These are phyloP conservation scores for Tolypocladium paradoxum DNA, from an alignment of 2,329 filamentous ascomycete genomes.

Conservation along the genomic window DNA sequence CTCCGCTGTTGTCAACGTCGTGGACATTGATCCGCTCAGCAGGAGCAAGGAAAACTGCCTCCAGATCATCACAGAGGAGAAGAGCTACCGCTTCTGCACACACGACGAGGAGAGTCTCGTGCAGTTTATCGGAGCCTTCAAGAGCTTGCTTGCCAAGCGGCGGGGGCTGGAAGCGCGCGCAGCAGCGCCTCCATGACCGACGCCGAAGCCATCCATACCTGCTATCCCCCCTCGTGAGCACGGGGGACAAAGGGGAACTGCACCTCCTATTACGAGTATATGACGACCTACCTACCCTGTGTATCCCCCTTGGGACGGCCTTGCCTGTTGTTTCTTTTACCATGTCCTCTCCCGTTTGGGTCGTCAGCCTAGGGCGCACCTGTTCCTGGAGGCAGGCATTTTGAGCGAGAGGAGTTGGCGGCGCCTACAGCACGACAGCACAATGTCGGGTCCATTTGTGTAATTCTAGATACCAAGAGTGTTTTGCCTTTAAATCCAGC, in stretches of 20 bases:
- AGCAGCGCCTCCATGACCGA: conserved; percentile 13
- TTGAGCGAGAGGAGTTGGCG: neutral
- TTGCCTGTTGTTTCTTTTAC: neutral
- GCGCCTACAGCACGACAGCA: neutral
- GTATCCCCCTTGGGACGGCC: neutral
- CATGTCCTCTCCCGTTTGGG: neutral
- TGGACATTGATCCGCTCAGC: conserved; percentile 83
- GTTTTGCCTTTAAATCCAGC: neutral
- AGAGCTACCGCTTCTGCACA: conserved; percentile 67
- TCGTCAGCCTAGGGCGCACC: neutral
- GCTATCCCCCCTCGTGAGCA: neutral
- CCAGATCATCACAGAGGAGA: conserved; percentile 90
- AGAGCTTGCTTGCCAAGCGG: conserved; percentile 68
- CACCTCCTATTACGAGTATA: neutral
- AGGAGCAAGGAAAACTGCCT: conserved; percentile 78
- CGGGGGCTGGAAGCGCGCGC: conserved; percentile 48
- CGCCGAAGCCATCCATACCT: neutral
- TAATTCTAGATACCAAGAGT: neutral
- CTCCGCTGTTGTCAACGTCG: conserved; percentile 71
- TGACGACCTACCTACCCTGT: neutral
- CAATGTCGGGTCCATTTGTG: neutral
- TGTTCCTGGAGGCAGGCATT: neutral
- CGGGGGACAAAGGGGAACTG: neutral
- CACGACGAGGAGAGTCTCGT: conserved; percentile 72
- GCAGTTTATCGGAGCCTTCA: conserved; percentile 80